phyloP scores from a whole-genome alignment of 2,329 filamentous ascomycete species.

The Colletotrichum eremochloae region DNA sequence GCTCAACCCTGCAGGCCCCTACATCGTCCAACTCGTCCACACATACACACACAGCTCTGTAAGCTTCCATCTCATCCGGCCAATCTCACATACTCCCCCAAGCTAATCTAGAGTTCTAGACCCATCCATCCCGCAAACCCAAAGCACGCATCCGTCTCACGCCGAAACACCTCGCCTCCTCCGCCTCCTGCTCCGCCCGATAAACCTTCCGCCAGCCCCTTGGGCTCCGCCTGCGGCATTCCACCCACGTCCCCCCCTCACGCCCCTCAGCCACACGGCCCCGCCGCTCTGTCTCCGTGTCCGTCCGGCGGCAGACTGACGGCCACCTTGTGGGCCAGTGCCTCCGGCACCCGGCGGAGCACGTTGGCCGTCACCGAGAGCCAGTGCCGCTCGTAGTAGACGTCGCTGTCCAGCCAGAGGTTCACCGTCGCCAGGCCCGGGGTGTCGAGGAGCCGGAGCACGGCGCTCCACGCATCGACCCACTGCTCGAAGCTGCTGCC shows the following conservation, averaged over 20 bases:
- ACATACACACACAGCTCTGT: not conserved
- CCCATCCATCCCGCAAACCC: not conserved
- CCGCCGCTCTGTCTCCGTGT: not conserved
- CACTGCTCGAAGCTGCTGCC: constrained; percentile 28
- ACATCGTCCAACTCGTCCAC: constrained; percentile 15
- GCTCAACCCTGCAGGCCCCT: not conserved
- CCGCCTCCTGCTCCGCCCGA: not conserved
- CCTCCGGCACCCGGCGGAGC: constrained; percentile 28
- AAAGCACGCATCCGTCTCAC: constrained; percentile 23
- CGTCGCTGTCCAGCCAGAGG: constrained; percentile 38
- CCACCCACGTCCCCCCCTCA: not conserved
- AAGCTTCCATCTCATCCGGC: constrained; percentile 16
- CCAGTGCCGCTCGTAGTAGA: constrained; percentile 37
- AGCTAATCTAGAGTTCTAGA: constrained; percentile 10
- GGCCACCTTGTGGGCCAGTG: constrained; percentile 36
- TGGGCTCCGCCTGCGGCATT: not conserved
- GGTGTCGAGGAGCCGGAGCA: constrained; percentile 22
- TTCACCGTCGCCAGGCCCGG: constrained; percentile 2
- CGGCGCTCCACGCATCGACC: constrained; percentile 26
- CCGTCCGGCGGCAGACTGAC: constrained; percentile 37
- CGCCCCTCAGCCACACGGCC: constrained; percentile 6
- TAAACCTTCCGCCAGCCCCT: not conserved
- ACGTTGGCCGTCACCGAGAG: constrained; percentile 32
- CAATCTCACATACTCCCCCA: constrained; percentile 16
- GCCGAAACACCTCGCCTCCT: constrained; percentile 17